Evolutionary conservation across 768 basidiomycete genomes (phyloP).

Genomic region (Collybiopsis luxurians): DNA sequence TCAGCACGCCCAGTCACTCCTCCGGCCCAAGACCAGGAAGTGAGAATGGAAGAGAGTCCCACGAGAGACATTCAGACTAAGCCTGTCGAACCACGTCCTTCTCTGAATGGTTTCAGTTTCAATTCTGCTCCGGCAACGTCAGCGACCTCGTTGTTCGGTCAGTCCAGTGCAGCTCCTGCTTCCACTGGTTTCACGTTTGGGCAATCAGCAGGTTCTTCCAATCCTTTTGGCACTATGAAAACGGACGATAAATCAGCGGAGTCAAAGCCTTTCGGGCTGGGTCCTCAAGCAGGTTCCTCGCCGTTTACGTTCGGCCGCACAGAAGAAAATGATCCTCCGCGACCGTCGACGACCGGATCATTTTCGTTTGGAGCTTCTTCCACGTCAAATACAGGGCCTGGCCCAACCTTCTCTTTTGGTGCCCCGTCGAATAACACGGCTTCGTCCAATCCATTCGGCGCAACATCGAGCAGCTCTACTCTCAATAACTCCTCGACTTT

Average conservation of each 20-base stretch:
- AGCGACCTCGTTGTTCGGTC: conserved; percentile 30
- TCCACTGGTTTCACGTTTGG: conserved; percentile 29
- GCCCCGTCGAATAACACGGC: conserved; percentile 27
- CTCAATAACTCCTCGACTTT: conserved; percentile 62
- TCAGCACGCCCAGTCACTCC: conserved; percentile 58
- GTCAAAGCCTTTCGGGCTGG: conserved; percentile 11
- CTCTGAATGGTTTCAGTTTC: conserved; percentile 48
- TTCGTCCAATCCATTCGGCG: conserved; percentile 39
- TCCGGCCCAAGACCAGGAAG: conserved; percentile 63
- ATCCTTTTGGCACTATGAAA: conserved; percentile 26
- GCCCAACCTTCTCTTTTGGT: conserved; percentile 45
- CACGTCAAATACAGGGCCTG: conserved; percentile 32
- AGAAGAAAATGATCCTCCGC: conserved; percentile 35
- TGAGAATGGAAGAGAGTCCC: conserved; percentile 83
- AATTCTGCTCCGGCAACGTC: conserved; percentile 25
- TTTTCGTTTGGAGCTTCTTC: conserved; percentile 47
- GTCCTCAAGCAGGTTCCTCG: conserved; percentile 13
- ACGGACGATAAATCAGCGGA: conserved; percentile 1
- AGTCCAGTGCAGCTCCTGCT: conserved; percentile 25
- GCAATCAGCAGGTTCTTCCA: conserved; percentile 19
- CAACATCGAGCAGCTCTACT: conserved; percentile 39
- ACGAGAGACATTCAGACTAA: conserved; percentile 58
- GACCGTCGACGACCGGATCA: conserved; percentile 36
- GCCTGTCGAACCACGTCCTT: conserved; percentile 34
- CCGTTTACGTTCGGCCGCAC: conserved; percentile 34